These are phyloP conservation scores for Tetrapyrgos nigripes DNA, from an alignment of 1,284 basidiomycete species.

Conservation along the genomic window DNA sequence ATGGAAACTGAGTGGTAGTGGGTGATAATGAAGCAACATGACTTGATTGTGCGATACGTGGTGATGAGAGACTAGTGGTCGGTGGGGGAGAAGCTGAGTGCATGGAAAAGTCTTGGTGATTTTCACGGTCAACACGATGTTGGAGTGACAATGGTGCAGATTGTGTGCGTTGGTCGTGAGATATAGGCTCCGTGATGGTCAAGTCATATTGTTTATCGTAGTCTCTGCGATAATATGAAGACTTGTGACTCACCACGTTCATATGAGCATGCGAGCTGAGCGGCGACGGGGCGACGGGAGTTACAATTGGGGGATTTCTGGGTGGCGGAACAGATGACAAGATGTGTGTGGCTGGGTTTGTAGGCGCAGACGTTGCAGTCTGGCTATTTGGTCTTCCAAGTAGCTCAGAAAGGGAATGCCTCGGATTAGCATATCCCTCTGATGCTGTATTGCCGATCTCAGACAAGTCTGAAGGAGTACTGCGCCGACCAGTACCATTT, in stretches of 20 bases:
- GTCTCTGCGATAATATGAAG: conserved; percentile 40
- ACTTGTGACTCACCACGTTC: conserved; percentile 9
- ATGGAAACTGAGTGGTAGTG: not conserved
- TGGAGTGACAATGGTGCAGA: not conserved
- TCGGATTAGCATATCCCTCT: not conserved
- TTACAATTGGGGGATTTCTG: not conserved
- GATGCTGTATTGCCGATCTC: no score
- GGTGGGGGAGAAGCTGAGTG: not conserved
- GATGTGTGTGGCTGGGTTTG: not conserved
- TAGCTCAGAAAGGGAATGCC: not conserved
- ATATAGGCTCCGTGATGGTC: conserved; percentile 11
- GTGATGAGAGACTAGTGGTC: not conserved
- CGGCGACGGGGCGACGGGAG: not conserved
- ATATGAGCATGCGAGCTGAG: not conserved
- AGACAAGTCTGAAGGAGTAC: not conserved
- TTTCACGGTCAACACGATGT: not conserved
- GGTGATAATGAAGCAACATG: not conserved
- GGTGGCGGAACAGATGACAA: not conserved
- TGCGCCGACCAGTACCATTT: not conserved
- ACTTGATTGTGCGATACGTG: not conserved
- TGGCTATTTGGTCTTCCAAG: not conserved
- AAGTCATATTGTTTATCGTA: conserved; percentile 32
- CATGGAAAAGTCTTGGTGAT: not conserved
- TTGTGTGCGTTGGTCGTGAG: not conserved
- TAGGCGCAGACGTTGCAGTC: not conserved